Percentiles rank a stretch among this genome's conserved stretches.
Evolutionary conservation across 2,329 filamentous ascomycete genomes (phyloP).

Genomic region (Erysiphe pulchra): DNA sequence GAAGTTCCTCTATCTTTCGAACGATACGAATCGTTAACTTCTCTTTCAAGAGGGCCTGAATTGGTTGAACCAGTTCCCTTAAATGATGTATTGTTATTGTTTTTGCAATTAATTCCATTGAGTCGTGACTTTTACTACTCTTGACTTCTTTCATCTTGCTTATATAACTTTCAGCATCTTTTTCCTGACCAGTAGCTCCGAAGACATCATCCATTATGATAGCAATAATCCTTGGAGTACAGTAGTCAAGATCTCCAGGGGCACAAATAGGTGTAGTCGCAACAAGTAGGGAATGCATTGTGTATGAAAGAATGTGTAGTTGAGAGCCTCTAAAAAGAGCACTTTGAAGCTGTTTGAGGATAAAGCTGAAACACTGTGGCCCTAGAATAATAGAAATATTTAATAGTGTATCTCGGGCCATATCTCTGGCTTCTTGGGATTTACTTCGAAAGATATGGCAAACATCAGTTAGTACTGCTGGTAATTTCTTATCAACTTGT

Average conservation of each 20-base stretch:
- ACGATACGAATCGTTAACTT: constrained; percentile 63
- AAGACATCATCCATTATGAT: constrained; percentile 97
- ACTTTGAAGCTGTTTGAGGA: constrained; percentile 71
- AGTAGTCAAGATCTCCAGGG: constrained; percentile 75
- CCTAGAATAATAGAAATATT: constrained; percentile 66
- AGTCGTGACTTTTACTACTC: constrained; percentile 93
- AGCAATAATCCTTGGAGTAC: constrained; percentile 47
- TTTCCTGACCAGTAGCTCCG: constrained; percentile 74
- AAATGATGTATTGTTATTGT: constrained; percentile 53
- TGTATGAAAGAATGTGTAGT: constrained; percentile 83
- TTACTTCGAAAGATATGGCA: constrained; percentile 81
- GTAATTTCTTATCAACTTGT: constrained; percentile 48
- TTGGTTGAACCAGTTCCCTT: constrained; percentile 48
- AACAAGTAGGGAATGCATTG: constrained; percentile 74
- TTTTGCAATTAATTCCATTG: constrained; percentile 76
- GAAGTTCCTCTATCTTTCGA: constrained; percentile 71
- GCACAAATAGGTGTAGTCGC: constrained; percentile 44
- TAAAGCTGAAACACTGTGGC: constrained; percentile 62
- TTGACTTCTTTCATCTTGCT: constrained; percentile 96
- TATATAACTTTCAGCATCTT: constrained; percentile 86
- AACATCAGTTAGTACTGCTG: constrained; percentile 69
- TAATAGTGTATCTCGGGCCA: constrained; percentile 66
- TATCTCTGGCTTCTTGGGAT: constrained; percentile 67
- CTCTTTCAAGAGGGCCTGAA: constrained; percentile 57
- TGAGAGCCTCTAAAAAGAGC: constrained; percentile 74